A percentile compares a stretch with the other conserved stretches of the same genome.
Evolutionary conservation across 345 rosid genomes (phyloP).

Genomic region (Isatis tinctoria): DNA sequence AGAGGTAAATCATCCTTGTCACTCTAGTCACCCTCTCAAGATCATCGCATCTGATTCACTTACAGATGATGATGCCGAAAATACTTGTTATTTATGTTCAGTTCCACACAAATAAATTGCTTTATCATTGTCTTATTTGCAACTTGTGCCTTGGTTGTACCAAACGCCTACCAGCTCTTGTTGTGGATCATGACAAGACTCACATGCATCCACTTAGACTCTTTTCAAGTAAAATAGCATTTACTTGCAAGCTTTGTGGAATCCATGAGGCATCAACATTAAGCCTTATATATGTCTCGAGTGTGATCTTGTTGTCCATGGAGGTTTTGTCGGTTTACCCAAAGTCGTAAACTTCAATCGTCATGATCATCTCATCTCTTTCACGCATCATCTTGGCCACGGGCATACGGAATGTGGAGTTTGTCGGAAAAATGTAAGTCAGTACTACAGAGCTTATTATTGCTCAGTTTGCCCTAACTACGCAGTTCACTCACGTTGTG

Average conservation of each 20-base stretch:
- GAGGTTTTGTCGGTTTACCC: background rate
- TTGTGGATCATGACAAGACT: background rate
- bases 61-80: background rate
- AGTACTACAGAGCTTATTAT: background rate
- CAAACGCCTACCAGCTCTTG: background rate
- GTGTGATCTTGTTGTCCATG: background rate
- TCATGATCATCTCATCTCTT: background rate
- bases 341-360: background rate
- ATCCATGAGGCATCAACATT: no score
- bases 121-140: slow-evolving; percentile 3
- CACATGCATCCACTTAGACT: background rate
- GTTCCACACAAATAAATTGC: background rate
- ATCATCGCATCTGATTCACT: background rate
- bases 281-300: background rate
- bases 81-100: background rate
- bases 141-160: background rate
- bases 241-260: slow-evolving; percentile 1
- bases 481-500: background rate
- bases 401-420: background rate
- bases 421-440: background rate
- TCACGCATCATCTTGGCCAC: background rate
- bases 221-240: background rate
- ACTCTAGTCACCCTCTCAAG: background rate
- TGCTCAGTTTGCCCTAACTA: background rate
- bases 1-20: slow-evolving; percentile 3